These are phyloP conservation scores for Neopestalotiopsis sp. DNA, from an alignment of 2,329 filamentous ascomycete genomes.

Conservation along the genomic window DNA sequence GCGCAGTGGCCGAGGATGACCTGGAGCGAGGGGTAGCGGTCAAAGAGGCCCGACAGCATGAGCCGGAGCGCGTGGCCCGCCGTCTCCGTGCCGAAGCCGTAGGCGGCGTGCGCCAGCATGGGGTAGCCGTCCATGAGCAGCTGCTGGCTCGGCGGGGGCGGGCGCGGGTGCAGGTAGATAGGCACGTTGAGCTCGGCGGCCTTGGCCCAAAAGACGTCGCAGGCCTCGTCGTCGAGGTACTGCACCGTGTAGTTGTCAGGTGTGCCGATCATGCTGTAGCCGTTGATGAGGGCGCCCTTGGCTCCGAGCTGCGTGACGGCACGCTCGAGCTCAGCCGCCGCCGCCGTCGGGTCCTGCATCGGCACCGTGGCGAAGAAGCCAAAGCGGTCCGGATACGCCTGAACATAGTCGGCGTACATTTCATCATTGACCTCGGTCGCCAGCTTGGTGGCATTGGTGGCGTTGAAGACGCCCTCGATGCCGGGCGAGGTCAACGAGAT, in stretches of 20 bases:
- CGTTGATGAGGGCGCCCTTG: slow-evolving; percentile 65
- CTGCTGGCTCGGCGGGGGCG: slow-evolving; percentile 52
- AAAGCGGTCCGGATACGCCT: slow-evolving; percentile 43
- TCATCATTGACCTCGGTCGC: slow-evolving; percentile 50
- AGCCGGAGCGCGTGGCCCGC: slow-evolving; percentile 10
- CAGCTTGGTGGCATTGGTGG: slow-evolving; percentile 43
- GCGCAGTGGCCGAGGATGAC: slow-evolving; percentile 53
- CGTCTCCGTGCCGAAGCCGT: slow-evolving; percentile 11
- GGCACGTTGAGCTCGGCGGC: slow-evolving; percentile 65
- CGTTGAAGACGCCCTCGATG: slow-evolving; percentile 49
- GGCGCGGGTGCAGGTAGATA: slow-evolving; percentile 66
- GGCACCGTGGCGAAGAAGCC: slow-evolving; percentile 53
- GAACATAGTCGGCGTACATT: slow-evolving; percentile 39
- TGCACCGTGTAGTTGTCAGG: slow-evolving; percentile 63
- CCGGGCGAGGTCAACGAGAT: slow-evolving; percentile 54
- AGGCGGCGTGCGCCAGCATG: slow-evolving; percentile 4
- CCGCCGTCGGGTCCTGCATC: slow-evolving; percentile 58
- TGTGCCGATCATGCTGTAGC: slow-evolving; percentile 60
- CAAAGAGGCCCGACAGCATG: slow-evolving; percentile 45
- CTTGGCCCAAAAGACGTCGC: slow-evolving; percentile 65
- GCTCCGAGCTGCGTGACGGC: slow-evolving; percentile 64
- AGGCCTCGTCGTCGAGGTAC: slow-evolving; percentile 67
- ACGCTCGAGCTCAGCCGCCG: slow-evolving; percentile 54
- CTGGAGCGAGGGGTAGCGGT: slow-evolving; percentile 49
- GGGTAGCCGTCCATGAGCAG: slow-evolving; percentile 5